phyloP scores from a whole-genome alignment of 176 grass and related monocot genomes.

The Oryza meyeriana region DNA sequence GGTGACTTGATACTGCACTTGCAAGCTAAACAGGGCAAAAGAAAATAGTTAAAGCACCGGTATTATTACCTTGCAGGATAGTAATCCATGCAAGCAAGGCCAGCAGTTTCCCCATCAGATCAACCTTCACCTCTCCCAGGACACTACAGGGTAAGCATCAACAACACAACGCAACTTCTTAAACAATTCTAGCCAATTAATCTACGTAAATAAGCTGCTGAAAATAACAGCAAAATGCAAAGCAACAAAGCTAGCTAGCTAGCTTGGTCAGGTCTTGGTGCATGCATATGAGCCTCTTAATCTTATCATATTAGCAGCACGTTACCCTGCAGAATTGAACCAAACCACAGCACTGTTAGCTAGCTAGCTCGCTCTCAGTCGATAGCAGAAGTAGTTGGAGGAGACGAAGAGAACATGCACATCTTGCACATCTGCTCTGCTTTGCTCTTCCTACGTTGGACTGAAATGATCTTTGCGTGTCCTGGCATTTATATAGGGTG shows the following conservation, averaged over 20 bases:
- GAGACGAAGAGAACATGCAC: not conserved
- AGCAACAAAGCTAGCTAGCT: not conserved
- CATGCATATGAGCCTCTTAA: not conserved
- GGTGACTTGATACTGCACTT: not conserved
- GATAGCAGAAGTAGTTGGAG: not conserved
- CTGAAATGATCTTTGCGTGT: constrained; percentile 35
- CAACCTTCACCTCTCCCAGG: not conserved
- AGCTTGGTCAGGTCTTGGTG: not conserved
- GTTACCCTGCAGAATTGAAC: not conserved
- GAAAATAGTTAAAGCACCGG: not conserved
- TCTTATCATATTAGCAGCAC: not conserved
- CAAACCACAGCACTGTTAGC: no score
- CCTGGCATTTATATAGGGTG: constrained; percentile 27
- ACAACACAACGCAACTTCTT: not conserved
- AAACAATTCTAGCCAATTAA: not conserved
- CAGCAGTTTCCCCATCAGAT: constrained; percentile 6
- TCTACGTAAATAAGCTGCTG: not conserved
- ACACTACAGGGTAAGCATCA: not conserved
- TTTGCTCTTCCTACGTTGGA: not conserved
- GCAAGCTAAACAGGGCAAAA: not conserved
- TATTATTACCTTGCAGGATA: constrained; percentile 38
- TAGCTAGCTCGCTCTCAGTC: not conserved
- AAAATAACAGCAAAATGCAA: not conserved
- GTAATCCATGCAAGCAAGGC: constrained; percentile 35
- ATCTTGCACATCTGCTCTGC: no score